A percentile compares a stretch with the other conserved stretches of the same genome.
Conservation (phyloP, 495 filamentous ascomycete species). For the Aspergillus leporis region DNA sequence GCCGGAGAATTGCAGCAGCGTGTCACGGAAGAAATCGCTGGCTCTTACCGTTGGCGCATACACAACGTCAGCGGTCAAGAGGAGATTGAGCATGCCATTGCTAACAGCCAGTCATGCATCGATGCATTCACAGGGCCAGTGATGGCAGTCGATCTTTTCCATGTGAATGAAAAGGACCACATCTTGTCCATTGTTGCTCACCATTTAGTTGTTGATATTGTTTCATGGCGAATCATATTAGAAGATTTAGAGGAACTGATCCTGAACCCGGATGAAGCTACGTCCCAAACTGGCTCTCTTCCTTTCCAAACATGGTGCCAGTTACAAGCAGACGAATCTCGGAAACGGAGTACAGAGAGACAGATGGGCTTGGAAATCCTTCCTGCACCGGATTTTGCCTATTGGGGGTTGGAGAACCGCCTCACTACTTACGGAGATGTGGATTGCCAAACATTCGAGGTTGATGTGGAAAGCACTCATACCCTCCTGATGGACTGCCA, state of each 20-base stretch:
- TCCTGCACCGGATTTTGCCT: conserved; percentile 38
- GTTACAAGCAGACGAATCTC: conserved; percentile 45
- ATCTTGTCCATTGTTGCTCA: conserved; percentile 66
- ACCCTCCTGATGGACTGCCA: conserved; percentile 48
- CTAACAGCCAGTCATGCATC: conserved; percentile 44
- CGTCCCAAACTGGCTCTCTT: conserved; percentile 42
- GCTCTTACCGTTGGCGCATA: conserved; percentile 37
- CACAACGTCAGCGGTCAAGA: conserved; percentile 26
- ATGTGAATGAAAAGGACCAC: conserved; percentile 44
- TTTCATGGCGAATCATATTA: conserved; percentile 69
- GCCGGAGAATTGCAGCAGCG: conserved; percentile 33
- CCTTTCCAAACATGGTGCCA: conserved; percentile 66
- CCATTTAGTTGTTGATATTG: conserved; percentile 68
- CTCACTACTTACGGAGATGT: conserved; percentile 53
- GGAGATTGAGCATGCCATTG: conserved; percentile 31
- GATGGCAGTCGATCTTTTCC: conserved; percentile 49
- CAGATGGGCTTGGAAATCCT: conserved; percentile 31
- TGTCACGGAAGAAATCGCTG: conserved; percentile 37
- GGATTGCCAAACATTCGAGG: conserved; percentile 42
- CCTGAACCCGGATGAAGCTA: conserved; percentile 36
- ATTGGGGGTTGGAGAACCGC: conserved; percentile 52
- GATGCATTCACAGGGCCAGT: conserved; percentile 46
- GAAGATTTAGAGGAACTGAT: conserved; percentile 67
- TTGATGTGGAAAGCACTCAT: conserved; percentile 44
- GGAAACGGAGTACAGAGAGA: conserved; percentile 19